These are phyloP conservation scores for Huntiella moniliformis DNA, from an alignment of 2,329 filamentous ascomycete genomes.

Conservation along the genomic window DNA sequence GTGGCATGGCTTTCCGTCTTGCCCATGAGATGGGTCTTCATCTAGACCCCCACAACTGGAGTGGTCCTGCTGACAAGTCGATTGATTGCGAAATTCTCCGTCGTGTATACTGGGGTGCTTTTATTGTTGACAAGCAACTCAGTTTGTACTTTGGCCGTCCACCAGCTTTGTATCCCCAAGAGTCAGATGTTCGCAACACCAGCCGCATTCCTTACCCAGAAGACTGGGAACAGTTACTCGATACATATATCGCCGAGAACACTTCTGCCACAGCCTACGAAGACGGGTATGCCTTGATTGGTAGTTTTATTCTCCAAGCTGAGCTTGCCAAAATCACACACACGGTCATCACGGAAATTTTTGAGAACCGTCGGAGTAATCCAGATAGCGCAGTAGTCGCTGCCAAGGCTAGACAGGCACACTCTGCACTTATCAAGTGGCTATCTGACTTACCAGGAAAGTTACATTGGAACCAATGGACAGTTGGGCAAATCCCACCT, in stretches of 20 bases:
- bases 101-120: conserved; percentile 31
- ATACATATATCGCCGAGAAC: conserved; percentile 27
- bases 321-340: conserved; percentile 31
- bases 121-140: conserved; percentile 31
- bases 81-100: conserved; percentile 29
- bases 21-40: conserved; percentile 34
- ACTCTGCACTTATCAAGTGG: conserved; percentile 28
- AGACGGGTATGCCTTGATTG: conserved; percentile 25
- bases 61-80: conserved; percentile 19
- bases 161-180: conserved; percentile 28
- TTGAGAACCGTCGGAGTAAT: conserved; percentile 27
- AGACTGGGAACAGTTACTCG: conserved; percentile 28
- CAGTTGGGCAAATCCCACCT: conserved; percentile 25
- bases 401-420: conserved; percentile 26
- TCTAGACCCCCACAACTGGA: conserved; percentile 31
- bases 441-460: conserved; percentile 25
- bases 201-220: conserved; percentile 30
- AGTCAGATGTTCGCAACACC: conserved; percentile 30
- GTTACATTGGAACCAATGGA: conserved; percentile 33
- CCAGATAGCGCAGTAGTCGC: conserved; percentile 24
- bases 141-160: conserved; percentile 32
- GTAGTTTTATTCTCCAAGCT: conserved; percentile 27
- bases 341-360: conserved; percentile 30
- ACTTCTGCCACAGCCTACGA: conserved; percentile 27
- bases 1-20: conserved; percentile 32